Conservation (phyloP, 306 rosid genomes). For the Malus asiatica region DNA sequence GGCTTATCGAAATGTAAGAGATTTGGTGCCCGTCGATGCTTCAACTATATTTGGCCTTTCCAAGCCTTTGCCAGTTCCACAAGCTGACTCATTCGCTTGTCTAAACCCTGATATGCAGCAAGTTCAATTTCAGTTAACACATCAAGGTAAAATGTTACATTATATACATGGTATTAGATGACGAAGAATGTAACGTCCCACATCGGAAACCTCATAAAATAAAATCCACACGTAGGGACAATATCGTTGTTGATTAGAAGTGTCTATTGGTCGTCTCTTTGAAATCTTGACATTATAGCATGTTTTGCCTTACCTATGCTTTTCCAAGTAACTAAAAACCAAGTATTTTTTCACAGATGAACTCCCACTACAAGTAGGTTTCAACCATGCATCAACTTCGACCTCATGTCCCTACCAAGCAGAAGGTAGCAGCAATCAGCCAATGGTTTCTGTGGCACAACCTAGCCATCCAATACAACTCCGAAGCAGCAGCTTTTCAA, state of each 20-base stretch:
- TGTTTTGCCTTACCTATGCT: neutral
- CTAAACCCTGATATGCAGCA: slow-evolving; percentile 22
- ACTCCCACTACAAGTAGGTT: slow-evolving; percentile 3
- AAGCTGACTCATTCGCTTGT: slow-evolving; percentile 7
- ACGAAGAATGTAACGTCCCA: neutral
- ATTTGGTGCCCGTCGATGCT: slow-evolving; percentile 16
- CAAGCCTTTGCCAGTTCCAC: slow-evolving; percentile 12
- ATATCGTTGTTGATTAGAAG: too few relatives aligned
- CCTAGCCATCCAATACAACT: slow-evolving; percentile 5
- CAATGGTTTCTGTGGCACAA: neutral
- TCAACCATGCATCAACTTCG: slow-evolving; percentile 9
- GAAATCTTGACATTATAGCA: neutral
- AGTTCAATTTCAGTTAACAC: neutral
- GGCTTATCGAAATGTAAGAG: slow-evolving; percentile 2
- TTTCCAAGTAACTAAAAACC: neutral
- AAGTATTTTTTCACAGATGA: slow-evolving; percentile 28
- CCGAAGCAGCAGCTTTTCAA: slow-evolving; percentile 4
- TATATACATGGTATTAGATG: neutral
- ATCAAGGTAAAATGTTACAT: slow-evolving; percentile 28
- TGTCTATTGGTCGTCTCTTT: neutral
- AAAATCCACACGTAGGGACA: neutral
- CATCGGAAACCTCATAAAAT: neutral
- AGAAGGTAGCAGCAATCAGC: slow-evolving; percentile 13
- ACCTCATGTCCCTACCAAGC: slow-evolving; percentile 17
- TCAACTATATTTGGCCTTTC: slow-evolving; percentile 3